A percentile compares a stretch with the other conserved stretches of the same genome.
Evolutionary conservation across 371 early-diverging fungal genomes (phyloP).

Genomic region (Rhizopus delemar): DNA sequence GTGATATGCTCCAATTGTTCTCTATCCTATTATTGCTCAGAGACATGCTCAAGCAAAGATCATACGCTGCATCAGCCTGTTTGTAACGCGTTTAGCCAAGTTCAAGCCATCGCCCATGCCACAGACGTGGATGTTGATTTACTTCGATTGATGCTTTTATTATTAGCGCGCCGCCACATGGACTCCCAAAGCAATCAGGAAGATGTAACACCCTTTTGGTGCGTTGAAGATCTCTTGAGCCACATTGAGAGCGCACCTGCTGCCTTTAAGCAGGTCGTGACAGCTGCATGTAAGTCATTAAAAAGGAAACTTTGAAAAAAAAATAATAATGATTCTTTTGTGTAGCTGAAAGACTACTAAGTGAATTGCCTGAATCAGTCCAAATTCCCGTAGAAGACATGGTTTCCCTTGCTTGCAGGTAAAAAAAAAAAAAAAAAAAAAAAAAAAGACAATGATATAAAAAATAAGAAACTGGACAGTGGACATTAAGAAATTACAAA

Average conservation of each 20-base stretch:
- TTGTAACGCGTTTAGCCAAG: slow-evolving; percentile 50
- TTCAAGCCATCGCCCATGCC: slow-evolving; percentile 48
- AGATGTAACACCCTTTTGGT: slow-evolving; percentile 45
- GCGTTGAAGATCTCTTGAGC: slow-evolving; percentile 61
- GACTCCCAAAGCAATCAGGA: slow-evolving; percentile 21
- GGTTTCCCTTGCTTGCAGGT: slow-evolving; percentile 64
- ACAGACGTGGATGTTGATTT: slow-evolving; percentile 60
- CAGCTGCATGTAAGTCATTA: slow-evolving; percentile 48
- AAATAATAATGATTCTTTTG: background rate
- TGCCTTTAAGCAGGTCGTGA: slow-evolving; percentile 50
- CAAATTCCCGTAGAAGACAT: slow-evolving; percentile 52
- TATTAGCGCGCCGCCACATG: slow-evolving; percentile 46
- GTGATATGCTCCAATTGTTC: slow-evolving; percentile 57
- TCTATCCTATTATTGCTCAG: slow-evolving; percentile 63
- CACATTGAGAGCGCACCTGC: slow-evolving; percentile 59
- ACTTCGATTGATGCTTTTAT: slow-evolving; percentile 50
- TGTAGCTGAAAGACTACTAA: slow-evolving; percentile 36
- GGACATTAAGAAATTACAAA: no score
- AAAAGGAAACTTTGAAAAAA: background rate
- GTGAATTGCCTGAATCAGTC: slow-evolving; percentile 49
- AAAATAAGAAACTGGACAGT: no score
- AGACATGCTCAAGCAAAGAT: slow-evolving; percentile 53
- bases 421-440: background rate
- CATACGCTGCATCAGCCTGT: slow-evolving; percentile 45
- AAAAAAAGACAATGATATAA: background rate